Evolutionary conservation across 371 early-diverging fungal species (phyloP), one percentile per base, ranked within the genome.

Genomic region (Mucor sp.): DNA sequence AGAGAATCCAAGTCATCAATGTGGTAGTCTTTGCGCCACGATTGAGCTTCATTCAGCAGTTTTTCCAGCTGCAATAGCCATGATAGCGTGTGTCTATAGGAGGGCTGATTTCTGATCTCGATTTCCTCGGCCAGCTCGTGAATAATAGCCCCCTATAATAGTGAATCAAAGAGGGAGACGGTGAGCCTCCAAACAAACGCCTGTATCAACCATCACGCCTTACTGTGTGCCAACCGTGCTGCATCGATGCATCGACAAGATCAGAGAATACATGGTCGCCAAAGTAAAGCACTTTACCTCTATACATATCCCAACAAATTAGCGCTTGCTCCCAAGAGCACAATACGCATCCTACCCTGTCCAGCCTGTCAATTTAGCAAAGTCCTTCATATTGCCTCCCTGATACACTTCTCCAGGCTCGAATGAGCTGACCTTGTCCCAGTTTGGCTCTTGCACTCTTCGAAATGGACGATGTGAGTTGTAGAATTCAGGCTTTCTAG

Each of bases 251-350:
- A 58, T 88, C 89, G 32, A 84, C 80, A 14, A 90, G 71, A 65
- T 90, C 91, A 19, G 88, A 89, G 69, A 85, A 90, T 4, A 89
- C 73, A 67, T 89, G 89, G 67, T 90, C 90, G 48, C 90, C 90
- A 72, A 90, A 81, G 68, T 90, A 90, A 32, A 90, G 70, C 7
- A 89, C 88, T 63, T 76, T 85, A 67, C 85, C 85, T 17, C 89
- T 80, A 21, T 27, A 27, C n/a, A n/a, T n/a, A n/a, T n/a, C n/a
- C n/a, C n/a, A n/a, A n/a, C n/a, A n/a, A n/a, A 37, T 37, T 37
- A 41, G 41, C 17, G 17, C 3, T 17, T 17, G 17, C 17, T 17
- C 41, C 17, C 41, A 41, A 41, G 14, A 37, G 2, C 11, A 27
- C 4, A 25, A n/a, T 25, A 37, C 25, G 0, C 2, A 33, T 11